Evolutionary conservation across 257 asterid genomes (phyloP), one percentile per base, ranked within the genome.

Genomic region (Primulina eburnea): DNA sequence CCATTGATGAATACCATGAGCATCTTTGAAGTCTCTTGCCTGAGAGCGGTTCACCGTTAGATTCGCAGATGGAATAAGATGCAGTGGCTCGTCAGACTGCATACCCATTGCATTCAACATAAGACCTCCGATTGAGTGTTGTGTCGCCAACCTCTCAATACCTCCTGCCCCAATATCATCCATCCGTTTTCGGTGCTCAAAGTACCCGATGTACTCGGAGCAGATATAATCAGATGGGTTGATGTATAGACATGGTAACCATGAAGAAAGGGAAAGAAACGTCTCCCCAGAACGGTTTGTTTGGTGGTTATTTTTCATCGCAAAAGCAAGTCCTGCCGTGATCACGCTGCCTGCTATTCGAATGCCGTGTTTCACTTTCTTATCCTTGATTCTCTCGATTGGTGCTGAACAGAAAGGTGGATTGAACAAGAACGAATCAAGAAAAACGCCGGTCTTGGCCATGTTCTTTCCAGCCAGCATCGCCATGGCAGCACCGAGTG

Each of bases 1-100:
- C 98, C 98, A 93, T 66, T 90, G 99, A 64, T 89, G 95, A 17
- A 93, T 87, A 9, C 99, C 97, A 43, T 93, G 99, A 73, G 97
- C 99, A 37, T 83, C 92, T 75, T 82, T 83, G 74, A 87, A 86
- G 67, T 82, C 88, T 7, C 64, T 58, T 0, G 88, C 79, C 53
- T 85, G 91, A 16, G 81, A 64, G n/a, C 63, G 61, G 68, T 87
- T 90, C 70, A 83, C 92, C 0, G 80, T 81, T 8, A 90, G 74
- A 58, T 72, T 77, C 10, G 99, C 99, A 1, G 96, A 89, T 2
- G 99, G 99, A 38, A 93, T 84, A 8, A 90, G 92, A 70, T 90
- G 97, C 76, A 85, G 52, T 6, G 99, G 85, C 76, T 94, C 99
- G 30, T 87, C 96, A 8, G 84, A 62, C 4, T 72, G 85, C 86